Evolutionary conservation across 192 early-diverging fungal species (phyloP), one percentile per base, ranked within the genome.

Genomic region (Entomortierella lignicola): DNA sequence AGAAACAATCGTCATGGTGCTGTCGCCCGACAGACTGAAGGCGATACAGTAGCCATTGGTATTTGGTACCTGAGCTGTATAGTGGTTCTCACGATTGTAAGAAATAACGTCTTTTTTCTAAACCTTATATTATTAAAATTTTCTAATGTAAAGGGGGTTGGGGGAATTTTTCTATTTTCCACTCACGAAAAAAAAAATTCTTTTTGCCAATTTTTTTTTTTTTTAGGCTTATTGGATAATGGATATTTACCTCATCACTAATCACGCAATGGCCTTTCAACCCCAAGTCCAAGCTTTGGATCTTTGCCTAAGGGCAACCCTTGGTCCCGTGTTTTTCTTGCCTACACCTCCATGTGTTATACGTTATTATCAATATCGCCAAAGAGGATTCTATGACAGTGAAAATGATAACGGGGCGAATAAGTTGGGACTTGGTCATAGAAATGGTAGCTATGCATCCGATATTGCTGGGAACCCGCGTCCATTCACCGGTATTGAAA

Each of bases 41-140:
- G 61, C 43, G 63, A 79, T 39, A 69, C 64, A 57, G 66, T 65
- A 42, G 75, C 75, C 10, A 55, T 79, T 18, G 75, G 75, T 2
- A 55, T 70, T 15, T 79, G 75, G 75, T 79, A 79, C 26, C 42
- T 79, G 23, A 37, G 53, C 18, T 65, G 60, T 42, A 20, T 79
- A 10, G 23, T 55, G 17, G 41, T 60, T 41, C 20, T 79, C 1
- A 48, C 32, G 15, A 2, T 41, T n/a, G 75, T 79, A 70, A 60
- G 62, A 55, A n/a, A n/a, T 53, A 3, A 17, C 34, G 2, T n/a
- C n/a, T n/a, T n/a, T n/a, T n/a, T n/a, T n/a, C n/a, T n/a, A n/a
- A n/a, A n/a, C n/a, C n/a, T 10, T 8, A 8, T 52, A 27, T 2
- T 20, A 52, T 18, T n/a, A 18, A 52, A 7, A 21, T 52, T 23